Percentiles rank a stretch among this genome's conserved stretches.
These are phyloP conservation scores for Ophiorrhiza pumila DNA, from an alignment of 257 asterid species.

Conservation along the genomic window DNA sequence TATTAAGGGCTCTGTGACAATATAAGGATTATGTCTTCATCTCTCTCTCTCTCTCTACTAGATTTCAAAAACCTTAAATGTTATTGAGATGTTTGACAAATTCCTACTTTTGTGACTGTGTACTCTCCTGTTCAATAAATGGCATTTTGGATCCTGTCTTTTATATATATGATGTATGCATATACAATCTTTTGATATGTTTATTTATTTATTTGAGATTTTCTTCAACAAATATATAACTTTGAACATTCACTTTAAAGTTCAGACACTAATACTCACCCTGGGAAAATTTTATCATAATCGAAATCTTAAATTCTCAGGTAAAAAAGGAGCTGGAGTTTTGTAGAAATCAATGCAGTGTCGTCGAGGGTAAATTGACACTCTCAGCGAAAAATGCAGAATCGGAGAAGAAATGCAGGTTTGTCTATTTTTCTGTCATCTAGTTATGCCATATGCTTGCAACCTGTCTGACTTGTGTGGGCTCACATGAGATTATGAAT, in stretches of 20 bases:
- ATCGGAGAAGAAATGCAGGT: conserved; percentile 50
- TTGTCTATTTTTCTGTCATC: conserved; percentile 18
- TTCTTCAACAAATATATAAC: background rate
- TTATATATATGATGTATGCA: background rate
- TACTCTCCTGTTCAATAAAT: background rate
- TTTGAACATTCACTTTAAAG: background rate
- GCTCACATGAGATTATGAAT: conserved; percentile 1
- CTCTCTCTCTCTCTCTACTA: background rate
- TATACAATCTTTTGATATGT: background rate
- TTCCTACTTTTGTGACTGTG: background rate
- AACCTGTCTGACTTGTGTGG: background rate
- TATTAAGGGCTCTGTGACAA: background rate
- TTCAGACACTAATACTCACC: background rate
- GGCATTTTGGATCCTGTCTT: background rate
- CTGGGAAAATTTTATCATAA: conserved; percentile 5
- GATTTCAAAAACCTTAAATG: background rate
- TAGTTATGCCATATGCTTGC: conserved; percentile 3
- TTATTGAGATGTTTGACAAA: background rate
- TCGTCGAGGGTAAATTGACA: conserved; percentile 37
- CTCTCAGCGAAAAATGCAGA: conserved; percentile 30
- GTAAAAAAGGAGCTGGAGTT: conserved; percentile 52
- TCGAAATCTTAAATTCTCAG: conserved; percentile 33
- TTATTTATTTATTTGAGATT: background rate
- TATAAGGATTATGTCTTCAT: too few relatives aligned
- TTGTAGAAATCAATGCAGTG: conserved; percentile 46